Evolutionary conservation across 495 filamentous ascomycete species (phyloP), one percentile per base, ranked within the genome.

Genomic region (Cenococcum geophilum): DNA sequence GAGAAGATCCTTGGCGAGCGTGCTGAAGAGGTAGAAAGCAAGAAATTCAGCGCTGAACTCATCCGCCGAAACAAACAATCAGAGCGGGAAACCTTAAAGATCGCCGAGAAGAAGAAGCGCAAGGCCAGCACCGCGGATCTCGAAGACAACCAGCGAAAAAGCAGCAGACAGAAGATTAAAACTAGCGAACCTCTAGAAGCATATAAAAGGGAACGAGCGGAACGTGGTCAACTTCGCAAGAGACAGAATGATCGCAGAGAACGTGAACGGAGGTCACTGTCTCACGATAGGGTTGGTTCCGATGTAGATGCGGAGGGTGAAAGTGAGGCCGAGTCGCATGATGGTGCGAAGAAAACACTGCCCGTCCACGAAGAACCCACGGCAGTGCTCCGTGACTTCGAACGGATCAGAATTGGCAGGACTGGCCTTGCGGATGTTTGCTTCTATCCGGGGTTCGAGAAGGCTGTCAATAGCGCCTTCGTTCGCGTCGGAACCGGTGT

Each of bases 1-100:
- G 93, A 99, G 73, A 82, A 89, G 69, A 81, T 96, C 53, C 82
- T 99, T 8, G 92, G 91, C 22, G 89, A 92, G 61, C 89, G 95
- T 63, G 86, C 86, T n/a, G 82, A 88, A 57, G 82, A 90, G 70
- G 82, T 87, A 45, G 87, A 92, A 62, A 86, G 86, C 35, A 82
- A 88, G 62, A 80, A 86, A 61, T 92, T 96, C 74, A 88, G 95
- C 67, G 79, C 86, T 14, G 83, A 90, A 60, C 83, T 98, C n/a
- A 87, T 89, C 34, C 87, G 86, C 63, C 80, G 60, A 83, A 82
- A 57, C 80, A 85, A 25, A 85, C 79, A 82, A 35, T 82, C 79
- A n/a, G 82, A 84, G 64, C 49, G 20, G 8, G 74, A 77, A 6
- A 78, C 49, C 11, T n/a, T 16, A 10, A 21, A 77, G 23, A 59